A percentile compares a stretch with the other conserved stretches of the same genome.
phyloP scores from a whole-genome alignment of 495 filamentous ascomycete species.

The Talaromyces stipitatus region DNA sequence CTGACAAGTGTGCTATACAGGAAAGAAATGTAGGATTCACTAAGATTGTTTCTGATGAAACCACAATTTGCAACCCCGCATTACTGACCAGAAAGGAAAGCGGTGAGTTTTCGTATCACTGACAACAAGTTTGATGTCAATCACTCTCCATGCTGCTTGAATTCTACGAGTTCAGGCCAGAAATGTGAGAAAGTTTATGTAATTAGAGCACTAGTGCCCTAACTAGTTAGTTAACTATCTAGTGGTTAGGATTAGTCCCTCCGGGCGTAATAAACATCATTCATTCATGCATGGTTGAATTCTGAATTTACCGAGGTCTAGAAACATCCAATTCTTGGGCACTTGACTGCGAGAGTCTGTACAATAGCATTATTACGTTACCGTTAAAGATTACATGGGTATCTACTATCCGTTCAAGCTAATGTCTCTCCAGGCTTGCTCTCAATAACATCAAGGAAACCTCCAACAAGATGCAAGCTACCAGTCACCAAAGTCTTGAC shows the following conservation, averaged over 20 bases:
- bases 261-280: too few species aligned
- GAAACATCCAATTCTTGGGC: too few species aligned
- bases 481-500: conserved; percentile 63
- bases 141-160: too few species aligned
- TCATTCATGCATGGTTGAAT: too few species aligned
- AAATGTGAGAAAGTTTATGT: too few species aligned
- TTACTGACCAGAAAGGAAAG: neutral
- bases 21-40: neutral
- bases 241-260: too few species aligned
- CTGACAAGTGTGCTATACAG: neutral
- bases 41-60: neutral
- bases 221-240: too few species aligned
- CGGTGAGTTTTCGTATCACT: conserved; percentile 1
- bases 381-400: neutral
- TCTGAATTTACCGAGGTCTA: too few species aligned
- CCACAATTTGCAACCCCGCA: conserved; percentile 4
- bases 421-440: conserved; percentile 20
- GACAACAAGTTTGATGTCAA: too few species aligned
- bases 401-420: neutral
- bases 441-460: conserved; percentile 69
- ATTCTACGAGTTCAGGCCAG: too few species aligned
- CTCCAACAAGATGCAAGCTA: conserved; percentile 83
- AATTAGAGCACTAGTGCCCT: too few species aligned
- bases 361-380: neutral
- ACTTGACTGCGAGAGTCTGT: too few species aligned